These are phyloP conservation scores for Microdochium bolleyi DNA, from an alignment of 2,329 filamentous ascomycete genomes.

Conservation along the genomic window DNA sequence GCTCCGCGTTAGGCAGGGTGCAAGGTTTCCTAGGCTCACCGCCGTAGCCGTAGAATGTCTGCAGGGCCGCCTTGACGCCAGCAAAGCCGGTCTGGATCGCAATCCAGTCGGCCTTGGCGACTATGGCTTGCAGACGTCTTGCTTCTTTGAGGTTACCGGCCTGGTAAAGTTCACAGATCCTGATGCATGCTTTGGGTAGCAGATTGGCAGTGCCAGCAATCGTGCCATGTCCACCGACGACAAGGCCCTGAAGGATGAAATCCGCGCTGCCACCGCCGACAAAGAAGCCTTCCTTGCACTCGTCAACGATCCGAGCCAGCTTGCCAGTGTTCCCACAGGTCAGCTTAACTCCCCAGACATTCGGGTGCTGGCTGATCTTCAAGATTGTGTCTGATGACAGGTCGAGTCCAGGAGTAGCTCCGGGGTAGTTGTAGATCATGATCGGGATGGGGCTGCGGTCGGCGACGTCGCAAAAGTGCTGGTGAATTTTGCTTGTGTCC, in stretches of 20 bases:
- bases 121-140: conserved; percentile 28
- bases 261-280: conserved; percentile 67
- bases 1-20: conserved; percentile 20
- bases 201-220: conserved; percentile 70
- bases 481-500: conserved; percentile 45
- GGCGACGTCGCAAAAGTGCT: conserved; percentile 57
- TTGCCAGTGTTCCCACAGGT: conserved; percentile 60
- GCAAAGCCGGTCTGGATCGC: conserved; percentile 40
- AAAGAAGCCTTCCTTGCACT: conserved; percentile 47
- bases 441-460: conserved; percentile 48
- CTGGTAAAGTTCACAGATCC: conserved; percentile 52
- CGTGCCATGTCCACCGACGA: conserved; percentile 63
- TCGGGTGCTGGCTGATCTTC: conserved; percentile 40
- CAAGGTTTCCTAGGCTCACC: conserved; percentile 31
- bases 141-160: conserved; percentile 35
- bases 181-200: conserved; percentile 55
- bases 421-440: conserved; percentile 58
- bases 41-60: conserved; percentile 28
- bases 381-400: conserved; percentile 49
- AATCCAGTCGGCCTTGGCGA: conserved; percentile 37
- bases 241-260: conserved; percentile 63
- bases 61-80: conserved; percentile 37
- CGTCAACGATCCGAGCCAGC: conserved; percentile 39
- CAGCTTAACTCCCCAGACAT: conserved; percentile 56
- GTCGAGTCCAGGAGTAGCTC: conserved; percentile 47